Percentiles rank a stretch among this genome's conserved stretches.
These are phyloP conservation scores for Fragilaria crotonensis DNA, from an alignment of 108 stramenopile species.

Conservation along the genomic window DNA sequence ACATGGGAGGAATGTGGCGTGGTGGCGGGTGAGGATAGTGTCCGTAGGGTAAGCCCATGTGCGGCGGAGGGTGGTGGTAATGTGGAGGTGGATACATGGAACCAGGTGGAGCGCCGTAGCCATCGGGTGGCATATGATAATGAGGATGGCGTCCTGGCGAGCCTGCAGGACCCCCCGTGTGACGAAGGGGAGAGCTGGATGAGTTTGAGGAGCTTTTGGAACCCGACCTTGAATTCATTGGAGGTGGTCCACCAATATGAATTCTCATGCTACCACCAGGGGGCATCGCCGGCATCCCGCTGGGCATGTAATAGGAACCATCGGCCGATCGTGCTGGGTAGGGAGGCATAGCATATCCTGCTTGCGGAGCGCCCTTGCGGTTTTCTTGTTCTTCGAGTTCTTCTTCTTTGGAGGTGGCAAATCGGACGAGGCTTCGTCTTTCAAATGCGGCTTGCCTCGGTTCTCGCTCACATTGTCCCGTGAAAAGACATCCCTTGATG, in stretches of 20 bases:
- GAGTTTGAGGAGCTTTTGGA: constrained; percentile 16
- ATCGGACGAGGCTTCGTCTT: background rate
- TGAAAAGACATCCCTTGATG: constrained; percentile 2
- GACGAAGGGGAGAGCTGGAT: no score
- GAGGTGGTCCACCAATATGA: constrained; percentile 43
- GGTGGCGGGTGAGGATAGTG: constrained; percentile 30
- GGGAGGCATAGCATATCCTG: no score
- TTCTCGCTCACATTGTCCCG: constrained; percentile 2
- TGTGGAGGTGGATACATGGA: constrained; percentile 5
- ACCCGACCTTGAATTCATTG: constrained; percentile 12
- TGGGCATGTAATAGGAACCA: constrained; percentile 17
- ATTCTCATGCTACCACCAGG: constrained; percentile 44
- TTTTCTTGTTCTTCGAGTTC: no score
- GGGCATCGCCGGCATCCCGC: constrained; percentile 21
- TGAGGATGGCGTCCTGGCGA: no score
- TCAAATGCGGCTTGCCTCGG: background rate
- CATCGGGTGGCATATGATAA: no score
- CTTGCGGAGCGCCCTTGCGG: no score
- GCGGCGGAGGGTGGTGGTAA: constrained; percentile 7
- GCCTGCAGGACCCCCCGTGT: no score
- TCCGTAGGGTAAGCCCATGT: no score
- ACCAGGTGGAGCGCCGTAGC: no score
- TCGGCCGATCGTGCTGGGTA: no score
- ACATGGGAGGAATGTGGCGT: constrained; percentile 39
- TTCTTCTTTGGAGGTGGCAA: background rate